Evolutionary conservation across 805 yeast genomes (phyloP).

Genomic region (Wickerhamiella domercqiae): DNA sequence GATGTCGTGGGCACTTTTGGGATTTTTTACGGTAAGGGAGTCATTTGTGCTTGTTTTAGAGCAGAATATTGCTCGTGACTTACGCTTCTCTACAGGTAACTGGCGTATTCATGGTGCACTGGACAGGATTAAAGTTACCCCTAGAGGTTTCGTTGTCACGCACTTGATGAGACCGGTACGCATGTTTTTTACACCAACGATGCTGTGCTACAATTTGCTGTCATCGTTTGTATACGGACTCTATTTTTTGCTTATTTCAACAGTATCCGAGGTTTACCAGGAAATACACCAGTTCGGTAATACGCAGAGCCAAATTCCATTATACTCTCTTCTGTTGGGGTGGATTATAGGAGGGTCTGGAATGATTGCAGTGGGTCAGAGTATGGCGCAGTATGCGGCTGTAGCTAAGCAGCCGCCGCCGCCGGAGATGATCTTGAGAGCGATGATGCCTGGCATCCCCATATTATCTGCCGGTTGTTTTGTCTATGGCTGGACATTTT

Average conservation of each 20-base stretch:
- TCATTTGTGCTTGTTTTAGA: conserved; percentile 32
- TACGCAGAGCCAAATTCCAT: conserved; percentile 20
- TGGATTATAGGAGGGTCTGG: conserved; percentile 18
- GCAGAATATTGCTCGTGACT: conserved; percentile 43
- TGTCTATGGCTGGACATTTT: conserved; percentile 45
- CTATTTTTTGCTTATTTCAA: conserved; percentile 27
- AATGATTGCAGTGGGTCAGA: conserved; percentile 18
- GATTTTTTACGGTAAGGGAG: conserved; percentile 27
- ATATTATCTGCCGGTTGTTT: conserved; percentile 38
- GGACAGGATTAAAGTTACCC: conserved; percentile 59
- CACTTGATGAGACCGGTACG: conserved; percentile 66
- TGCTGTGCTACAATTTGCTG: conserved; percentile 26
- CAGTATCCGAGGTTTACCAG: conserved; percentile 25
- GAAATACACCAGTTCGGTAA: conserved; percentile 21
- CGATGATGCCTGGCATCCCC: conserved; percentile 30
- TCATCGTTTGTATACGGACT: conserved; percentile 30
- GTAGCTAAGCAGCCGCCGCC: conserved; percentile 32
- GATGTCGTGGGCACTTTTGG: conserved; percentile 22
- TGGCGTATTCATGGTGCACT: conserved; percentile 76
- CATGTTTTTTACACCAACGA: conserved; percentile 40
- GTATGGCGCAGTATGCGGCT: too few species aligned
- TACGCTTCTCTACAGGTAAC: conserved; percentile 65
- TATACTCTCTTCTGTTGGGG: conserved; percentile 22
- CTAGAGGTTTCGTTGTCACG: conserved; percentile 49
- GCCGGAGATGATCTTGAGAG: conserved; percentile 41